Evolutionary conservation across 495 filamentous ascomycete species (phyloP), one percentile per base, ranked within the genome.

Genomic region (Xylaria venustula): DNA sequence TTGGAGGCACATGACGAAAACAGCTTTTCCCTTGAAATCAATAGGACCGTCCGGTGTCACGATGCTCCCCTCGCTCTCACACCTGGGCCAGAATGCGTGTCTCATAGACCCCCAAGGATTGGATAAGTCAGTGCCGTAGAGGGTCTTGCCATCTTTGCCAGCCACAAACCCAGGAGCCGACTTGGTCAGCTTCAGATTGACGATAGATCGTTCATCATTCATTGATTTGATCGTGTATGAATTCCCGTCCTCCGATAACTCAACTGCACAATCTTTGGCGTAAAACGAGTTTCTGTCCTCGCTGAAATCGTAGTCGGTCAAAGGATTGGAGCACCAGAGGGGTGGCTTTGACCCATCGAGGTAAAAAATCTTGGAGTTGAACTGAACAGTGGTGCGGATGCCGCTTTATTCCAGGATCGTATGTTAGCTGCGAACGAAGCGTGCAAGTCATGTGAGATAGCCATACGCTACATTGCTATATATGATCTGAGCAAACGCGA

Each of bases 401-500:
- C 93, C 92, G 48, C 94, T 98, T 67, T 69, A 42, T 34, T 5
- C 11, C 5, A 11, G 52, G 26, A 54, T 11, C 8, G 36, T 34
- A 54, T 26, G 76, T 68, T 51, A 12, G 25, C 50, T 58, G 23
- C 47, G 62, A 46, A 61, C 36, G 58, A 55, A 28, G 34, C 8
- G 34, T 53, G 20, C 12, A 40, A 42, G 37, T 19, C 52, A 23
- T 22, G 52, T 25, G 41, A 36, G 50, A 34, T 52, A 51, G 23
- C 72, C 92, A 81, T 84, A 97, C 94, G 84, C 88, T 75, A 98
- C 90, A 75, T 97, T 98, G 77, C 89, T 97, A 83, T 97, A 97
- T 71, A 98, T 97, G 73, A 97, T 82, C 81, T 98, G 95, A 52
- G 83, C 85, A 74, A 96, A 82, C 6, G 82, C 91, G 63, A 93